Evolutionary conservation across 768 basidiomycete genomes (phyloP).

Genomic region (Tulasnella sp.): DNA sequence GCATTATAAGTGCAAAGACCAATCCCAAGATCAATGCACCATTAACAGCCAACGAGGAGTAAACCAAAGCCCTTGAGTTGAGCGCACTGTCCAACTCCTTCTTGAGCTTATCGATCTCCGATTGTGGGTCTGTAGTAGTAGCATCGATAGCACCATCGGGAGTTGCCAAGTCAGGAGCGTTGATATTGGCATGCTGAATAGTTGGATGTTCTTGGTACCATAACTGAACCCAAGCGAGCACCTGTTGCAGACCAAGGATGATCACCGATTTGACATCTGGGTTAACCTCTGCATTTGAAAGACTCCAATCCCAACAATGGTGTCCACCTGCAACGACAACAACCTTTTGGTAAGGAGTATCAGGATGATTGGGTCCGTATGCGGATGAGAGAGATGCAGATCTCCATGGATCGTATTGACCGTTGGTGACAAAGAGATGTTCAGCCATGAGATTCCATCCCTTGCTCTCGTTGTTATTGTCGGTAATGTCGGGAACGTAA

Average conservation of each 20-base stretch:
- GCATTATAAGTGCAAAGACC: too few relatives aligned
- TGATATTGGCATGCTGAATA: too few relatives aligned
- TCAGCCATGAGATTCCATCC: constrained; percentile 12
- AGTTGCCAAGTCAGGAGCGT: too few relatives aligned
- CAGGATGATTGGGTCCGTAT: neutral
- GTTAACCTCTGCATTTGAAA: neutral
- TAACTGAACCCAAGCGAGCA: too few relatives aligned
- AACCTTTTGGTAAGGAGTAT: neutral
- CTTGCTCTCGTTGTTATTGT: neutral
- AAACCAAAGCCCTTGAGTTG: neutral
- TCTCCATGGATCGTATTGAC: constrained; percentile 10
- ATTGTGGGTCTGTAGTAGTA: neutral
- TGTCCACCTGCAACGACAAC: constrained; percentile 3
- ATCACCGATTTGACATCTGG: constrained; percentile 5
- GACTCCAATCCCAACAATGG: constrained; percentile 10
- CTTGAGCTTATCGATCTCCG: neutral
- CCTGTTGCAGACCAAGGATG: too few relatives aligned
- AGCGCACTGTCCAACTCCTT: neutral
- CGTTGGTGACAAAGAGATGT: constrained; percentile 9
- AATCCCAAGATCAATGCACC: too few relatives aligned
- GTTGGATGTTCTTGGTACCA: too few relatives aligned
- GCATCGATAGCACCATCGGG: too few relatives aligned
- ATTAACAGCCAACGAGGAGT: too few relatives aligned
- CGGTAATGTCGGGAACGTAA: neutral
- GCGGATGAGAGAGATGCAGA: constrained; percentile 8